These are phyloP conservation scores for Adansonia grandidieri DNA, from an alignment of 441 rosid genomes.

Conservation along the genomic window DNA sequence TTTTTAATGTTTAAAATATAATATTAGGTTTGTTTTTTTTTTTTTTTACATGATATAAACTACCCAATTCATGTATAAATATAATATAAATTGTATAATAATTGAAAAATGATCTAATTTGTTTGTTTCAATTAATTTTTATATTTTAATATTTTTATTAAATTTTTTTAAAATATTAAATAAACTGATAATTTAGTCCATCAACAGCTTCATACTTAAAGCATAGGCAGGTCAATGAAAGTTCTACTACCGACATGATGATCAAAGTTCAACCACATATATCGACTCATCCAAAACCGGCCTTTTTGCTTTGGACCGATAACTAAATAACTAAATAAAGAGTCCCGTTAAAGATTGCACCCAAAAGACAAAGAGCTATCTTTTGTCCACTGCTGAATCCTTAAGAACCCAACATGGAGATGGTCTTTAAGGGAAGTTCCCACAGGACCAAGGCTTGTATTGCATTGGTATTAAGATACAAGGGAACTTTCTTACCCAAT, in stretches of 20 bases:
- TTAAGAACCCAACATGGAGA: not conserved
- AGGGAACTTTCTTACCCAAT: not conserved
- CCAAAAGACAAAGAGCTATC: not conserved
- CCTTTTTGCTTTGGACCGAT: not conserved
- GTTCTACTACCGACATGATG: not conserved
- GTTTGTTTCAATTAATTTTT: too few species aligned
- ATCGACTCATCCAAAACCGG: not conserved
- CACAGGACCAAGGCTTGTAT: too few species aligned
- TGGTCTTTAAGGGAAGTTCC: not conserved
- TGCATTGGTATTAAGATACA: not conserved
- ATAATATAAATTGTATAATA: too few species aligned
- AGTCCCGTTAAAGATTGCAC: not conserved
- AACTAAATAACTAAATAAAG: constrained; percentile 5
- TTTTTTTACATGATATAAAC: too few species aligned
- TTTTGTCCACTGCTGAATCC: not conserved
- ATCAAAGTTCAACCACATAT: not conserved
- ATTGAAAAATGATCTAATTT: too few species aligned
- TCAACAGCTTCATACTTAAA: not conserved
- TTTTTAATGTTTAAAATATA: too few species aligned
- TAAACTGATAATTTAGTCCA: too few species aligned
- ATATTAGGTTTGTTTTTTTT: too few species aligned
- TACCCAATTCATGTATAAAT: too few species aligned
- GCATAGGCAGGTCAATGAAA: not conserved
- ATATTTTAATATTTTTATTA: too few species aligned
- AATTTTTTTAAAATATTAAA: too few species aligned